Percentiles rank a stretch among this genome's conserved stretches.
phyloP scores from a whole-genome alignment of 306 rosid genomes.

The barrel medic (Medicago truncatula) region MtrunA17r5.0-ANR NC_053049.1:36025001-36025500 shows the following conservation, averaged over 20 bases:
- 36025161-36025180: conserved; percentile 86
- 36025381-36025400: conserved; percentile 12
- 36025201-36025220: conserved; percentile 97
- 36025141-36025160: conserved; percentile 78
- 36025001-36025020: conserved; percentile 82
- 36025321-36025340: conserved; percentile 91
- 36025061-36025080: conserved; percentile 73
- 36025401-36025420: conserved; percentile 8
- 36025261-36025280: conserved; percentile 28
- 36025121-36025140: conserved; percentile 73
- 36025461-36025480: conserved; percentile 91
- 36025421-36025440: conserved; percentile 28
- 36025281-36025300: conserved; percentile 13
- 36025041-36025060: conserved; percentile 94
- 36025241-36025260: conserved; percentile 6
- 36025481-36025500: conserved; percentile 78
- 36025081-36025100: conserved; percentile 68
- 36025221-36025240: conserved; percentile 36
- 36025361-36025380: conserved; percentile 76
- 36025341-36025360: conserved; percentile 70
- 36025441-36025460: conserved; percentile 61
- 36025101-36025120: conserved; percentile 83
- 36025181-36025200: conserved; percentile 93
- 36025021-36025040: conserved; percentile 88
- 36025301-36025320: conserved; percentile 88